Evolutionary conservation across 73 alveolate species (phyloP).

Genomic region (Breviolum minutum): DNA sequence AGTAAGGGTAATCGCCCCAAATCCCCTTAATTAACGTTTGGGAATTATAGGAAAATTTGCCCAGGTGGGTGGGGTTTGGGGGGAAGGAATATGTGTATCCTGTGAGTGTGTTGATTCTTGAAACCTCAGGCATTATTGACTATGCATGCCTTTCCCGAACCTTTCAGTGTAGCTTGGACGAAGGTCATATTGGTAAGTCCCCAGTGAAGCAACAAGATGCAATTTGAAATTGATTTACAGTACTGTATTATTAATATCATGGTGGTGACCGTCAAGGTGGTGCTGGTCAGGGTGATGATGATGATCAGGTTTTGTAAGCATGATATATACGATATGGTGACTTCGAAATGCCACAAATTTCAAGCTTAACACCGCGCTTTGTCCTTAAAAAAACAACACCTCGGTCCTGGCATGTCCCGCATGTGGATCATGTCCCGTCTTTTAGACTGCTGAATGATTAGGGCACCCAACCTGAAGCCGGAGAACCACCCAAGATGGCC

Average conservation of each 20-base stretch:
- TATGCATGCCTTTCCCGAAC: constrained; percentile 35
- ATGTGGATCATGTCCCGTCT: no score
- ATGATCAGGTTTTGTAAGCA: neutral
- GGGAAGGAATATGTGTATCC: no score
- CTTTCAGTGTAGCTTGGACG: constrained; percentile 1
- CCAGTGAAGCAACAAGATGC: neutral
- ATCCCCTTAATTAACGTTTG: no score
- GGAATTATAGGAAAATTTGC: no score
- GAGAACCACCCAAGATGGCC: no score
- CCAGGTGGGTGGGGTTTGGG: no score
- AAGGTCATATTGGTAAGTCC: neutral
- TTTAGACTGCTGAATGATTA: no score
- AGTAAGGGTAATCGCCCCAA: no score
- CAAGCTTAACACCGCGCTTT: neutral
- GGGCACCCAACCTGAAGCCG: no score
- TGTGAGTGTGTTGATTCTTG: no score
- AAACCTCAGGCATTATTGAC: constrained; percentile 54
- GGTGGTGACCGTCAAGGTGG: no score
- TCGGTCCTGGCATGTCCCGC: neutral
- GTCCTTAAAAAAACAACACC: neutral
- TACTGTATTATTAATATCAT: neutral
- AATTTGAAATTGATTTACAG: neutral
- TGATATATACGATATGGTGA: neutral
- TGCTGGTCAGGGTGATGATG: neutral
- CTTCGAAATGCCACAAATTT: neutral